phyloP scores from a whole-genome alignment of 768 basidiomycete species.

The Leccinum disarticulatum region DNA sequence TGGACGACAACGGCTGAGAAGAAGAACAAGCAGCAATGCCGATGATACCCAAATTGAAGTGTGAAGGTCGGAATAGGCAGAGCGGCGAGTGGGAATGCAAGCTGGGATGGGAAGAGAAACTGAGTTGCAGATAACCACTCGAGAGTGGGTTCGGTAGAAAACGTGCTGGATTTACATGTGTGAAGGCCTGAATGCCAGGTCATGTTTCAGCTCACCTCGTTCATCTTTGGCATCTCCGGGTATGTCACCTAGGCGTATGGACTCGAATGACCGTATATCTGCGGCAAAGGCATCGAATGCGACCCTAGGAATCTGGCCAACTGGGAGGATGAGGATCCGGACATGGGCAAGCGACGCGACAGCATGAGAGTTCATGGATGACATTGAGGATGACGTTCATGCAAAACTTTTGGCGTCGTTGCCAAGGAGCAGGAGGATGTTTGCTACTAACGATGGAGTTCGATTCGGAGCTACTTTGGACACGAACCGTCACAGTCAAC shows the following conservation, averaged over 20 bases:
- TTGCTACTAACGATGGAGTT: neutral
- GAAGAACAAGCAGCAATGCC: constrained; percentile 76
- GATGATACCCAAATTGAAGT: constrained; percentile 85
- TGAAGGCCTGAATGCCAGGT: neutral
- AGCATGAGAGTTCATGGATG: constrained; percentile 62
- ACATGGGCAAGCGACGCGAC: constrained; percentile 87
- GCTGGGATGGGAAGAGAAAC: constrained; percentile 73
- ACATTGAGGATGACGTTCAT: neutral
- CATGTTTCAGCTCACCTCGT: constrained; percentile 49
- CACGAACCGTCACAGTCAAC: constrained; percentile 12
- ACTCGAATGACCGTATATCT: constrained; percentile 72
- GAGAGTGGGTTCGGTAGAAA: constrained; percentile 80
- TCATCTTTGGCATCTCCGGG: constrained; percentile 78
- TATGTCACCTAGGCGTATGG: constrained; percentile 78
- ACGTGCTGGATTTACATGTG: constrained; percentile 48
- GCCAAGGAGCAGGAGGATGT: neutral
- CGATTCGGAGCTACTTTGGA: constrained; percentile 17
- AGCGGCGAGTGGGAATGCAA: constrained; percentile 67
- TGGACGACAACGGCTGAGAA: constrained; percentile 49
- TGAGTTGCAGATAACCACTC: constrained; percentile 79
- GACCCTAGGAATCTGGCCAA: constrained; percentile 69
- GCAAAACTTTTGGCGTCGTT: constrained; percentile 1
- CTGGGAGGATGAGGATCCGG: constrained; percentile 81
- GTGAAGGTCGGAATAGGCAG: constrained; percentile 72
- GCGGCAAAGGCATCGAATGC: constrained; percentile 72